Conservation (phyloP, 1,284 basidiomycete species). For the Trametes versicolor region DNA sequence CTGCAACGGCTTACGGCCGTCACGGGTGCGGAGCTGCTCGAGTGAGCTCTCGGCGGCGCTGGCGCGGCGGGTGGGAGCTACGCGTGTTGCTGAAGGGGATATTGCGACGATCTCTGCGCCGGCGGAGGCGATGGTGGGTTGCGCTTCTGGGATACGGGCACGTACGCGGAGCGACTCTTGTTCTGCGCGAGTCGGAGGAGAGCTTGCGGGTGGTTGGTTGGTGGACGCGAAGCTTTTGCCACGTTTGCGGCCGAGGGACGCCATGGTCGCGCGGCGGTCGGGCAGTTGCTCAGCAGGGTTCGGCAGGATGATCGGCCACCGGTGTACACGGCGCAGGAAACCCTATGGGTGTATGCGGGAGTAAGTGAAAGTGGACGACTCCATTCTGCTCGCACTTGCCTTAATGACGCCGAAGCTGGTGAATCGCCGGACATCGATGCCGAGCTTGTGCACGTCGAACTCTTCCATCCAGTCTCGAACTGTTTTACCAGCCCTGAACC, state of each 20-base stretch:
- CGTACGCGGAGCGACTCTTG: conserved; percentile 28
- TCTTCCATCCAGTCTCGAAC: conserved; percentile 92
- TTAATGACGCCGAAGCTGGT: conserved; percentile 99
- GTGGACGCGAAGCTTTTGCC: conserved; percentile 34
- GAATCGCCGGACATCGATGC: conserved; percentile 93
- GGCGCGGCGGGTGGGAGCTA: conserved; percentile 33
- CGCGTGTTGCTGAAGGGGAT: conserved; percentile 19
- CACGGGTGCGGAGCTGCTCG: conserved; percentile 44
- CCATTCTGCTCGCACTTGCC: conserved; percentile 45
- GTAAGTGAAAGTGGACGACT: neutral
- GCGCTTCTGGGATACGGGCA: conserved; percentile 38
- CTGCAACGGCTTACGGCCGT: conserved; percentile 27
- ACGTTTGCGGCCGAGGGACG: conserved; percentile 36
- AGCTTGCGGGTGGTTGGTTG: conserved; percentile 31
- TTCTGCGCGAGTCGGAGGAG: conserved; percentile 21
- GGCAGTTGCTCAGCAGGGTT: conserved; percentile 23
- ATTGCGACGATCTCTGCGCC: conserved; percentile 38
- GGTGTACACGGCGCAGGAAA: conserved; percentile 91
- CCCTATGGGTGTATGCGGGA: conserved; percentile 60
- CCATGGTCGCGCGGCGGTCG: conserved; percentile 22
- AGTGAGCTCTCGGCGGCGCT: conserved; percentile 50
- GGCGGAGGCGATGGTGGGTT: conserved; percentile 38
- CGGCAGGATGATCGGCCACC: conserved; percentile 83
- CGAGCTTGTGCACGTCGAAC: conserved; percentile 74
- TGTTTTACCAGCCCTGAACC: conserved; percentile 86